These are phyloP conservation scores for Coemansia sp. DNA, from an alignment of 192 early-diverging fungal genomes.

Conservation along the genomic window DNA sequence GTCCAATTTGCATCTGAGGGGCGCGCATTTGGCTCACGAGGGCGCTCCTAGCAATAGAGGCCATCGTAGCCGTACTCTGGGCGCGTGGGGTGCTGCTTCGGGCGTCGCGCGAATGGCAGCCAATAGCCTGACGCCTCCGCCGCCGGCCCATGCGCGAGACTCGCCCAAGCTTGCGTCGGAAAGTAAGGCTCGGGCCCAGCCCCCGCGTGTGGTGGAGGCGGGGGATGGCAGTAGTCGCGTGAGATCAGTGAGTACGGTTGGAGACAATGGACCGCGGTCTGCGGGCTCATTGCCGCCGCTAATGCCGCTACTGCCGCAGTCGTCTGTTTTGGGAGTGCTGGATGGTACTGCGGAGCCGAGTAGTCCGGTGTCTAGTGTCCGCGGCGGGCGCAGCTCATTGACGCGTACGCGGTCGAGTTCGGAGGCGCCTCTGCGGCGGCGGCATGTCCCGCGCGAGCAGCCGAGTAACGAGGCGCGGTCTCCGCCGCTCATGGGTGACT, in stretches of 20 bases:
- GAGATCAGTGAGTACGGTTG: neutral
- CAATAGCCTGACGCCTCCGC: slow-evolving; percentile 15
- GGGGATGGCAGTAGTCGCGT: neutral
- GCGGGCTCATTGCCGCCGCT: neutral
- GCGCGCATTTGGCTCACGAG: neutral
- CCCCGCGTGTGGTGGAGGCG: neutral
- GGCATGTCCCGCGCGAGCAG: slow-evolving; percentile 5
- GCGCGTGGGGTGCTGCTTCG: slow-evolving; percentile 19
- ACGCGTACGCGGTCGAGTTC: slow-evolving; percentile 51
- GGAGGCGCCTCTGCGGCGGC: slow-evolving; percentile 35
- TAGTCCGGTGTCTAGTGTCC: slow-evolving; percentile 3
- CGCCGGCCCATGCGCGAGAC: slow-evolving; percentile 17
- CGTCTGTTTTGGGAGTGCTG: slow-evolving; percentile 44
- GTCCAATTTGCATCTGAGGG: neutral
- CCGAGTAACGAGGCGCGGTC: slow-evolving; percentile 1
- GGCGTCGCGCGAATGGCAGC: slow-evolving; percentile 8
- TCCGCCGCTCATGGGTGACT: slow-evolving; percentile 18
- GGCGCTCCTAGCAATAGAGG: neutral
- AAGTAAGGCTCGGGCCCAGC: neutral
- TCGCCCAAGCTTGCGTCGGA: slow-evolving; percentile 10
- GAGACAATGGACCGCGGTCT: neutral
- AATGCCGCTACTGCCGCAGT: neutral
- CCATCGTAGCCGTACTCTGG: slow-evolving; percentile 16
- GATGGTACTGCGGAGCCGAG: slow-evolving; percentile 49
- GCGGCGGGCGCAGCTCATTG: slow-evolving; percentile 18